These are phyloP conservation scores for Beta lomatogona DNA, from an alignment of 179 eudicot species.

Conservation along the genomic window DNA sequence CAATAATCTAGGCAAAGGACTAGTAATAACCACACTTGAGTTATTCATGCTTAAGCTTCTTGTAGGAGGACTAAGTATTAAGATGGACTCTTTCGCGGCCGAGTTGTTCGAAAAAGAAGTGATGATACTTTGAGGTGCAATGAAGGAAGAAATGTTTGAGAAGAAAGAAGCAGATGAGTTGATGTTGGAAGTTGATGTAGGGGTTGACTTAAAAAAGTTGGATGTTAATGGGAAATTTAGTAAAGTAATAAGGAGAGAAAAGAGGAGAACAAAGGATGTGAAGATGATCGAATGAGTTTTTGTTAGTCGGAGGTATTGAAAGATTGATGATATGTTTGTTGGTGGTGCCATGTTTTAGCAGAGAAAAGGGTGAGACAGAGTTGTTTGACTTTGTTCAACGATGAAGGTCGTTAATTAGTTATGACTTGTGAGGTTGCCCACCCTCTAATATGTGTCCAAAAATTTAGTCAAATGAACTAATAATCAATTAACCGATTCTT, in stretches of 20 bases:
- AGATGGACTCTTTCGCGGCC: no score
- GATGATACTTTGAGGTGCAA: background rate
- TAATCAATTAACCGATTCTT: no score
- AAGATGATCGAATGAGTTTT: constrained; percentile 26
- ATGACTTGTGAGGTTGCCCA: background rate
- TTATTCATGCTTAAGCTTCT: no score
- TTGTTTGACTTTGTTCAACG: constrained; percentile 1
- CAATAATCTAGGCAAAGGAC: no score
- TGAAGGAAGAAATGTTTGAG: background rate
- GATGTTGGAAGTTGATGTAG: background rate
- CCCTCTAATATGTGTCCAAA: no score
- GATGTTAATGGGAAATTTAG: background rate
- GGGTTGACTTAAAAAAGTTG: background rate
- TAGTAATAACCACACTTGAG: no score
- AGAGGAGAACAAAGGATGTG: constrained; percentile 1
- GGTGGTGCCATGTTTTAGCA: background rate
- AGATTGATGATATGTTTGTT: constrained; percentile 1
- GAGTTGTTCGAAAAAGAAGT: background rate
- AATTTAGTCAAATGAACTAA: no score
- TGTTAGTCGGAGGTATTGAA: background rate
- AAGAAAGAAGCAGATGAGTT: constrained; percentile 12
- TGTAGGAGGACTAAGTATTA: no score
- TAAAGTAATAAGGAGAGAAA: constrained; percentile 25
- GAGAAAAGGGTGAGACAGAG: no score
- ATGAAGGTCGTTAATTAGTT: background rate